These are phyloP conservation scores for Nothophytophthora sp. DNA, from an alignment of 352 stramenopile genomes.

Conservation along the genomic window DNA sequence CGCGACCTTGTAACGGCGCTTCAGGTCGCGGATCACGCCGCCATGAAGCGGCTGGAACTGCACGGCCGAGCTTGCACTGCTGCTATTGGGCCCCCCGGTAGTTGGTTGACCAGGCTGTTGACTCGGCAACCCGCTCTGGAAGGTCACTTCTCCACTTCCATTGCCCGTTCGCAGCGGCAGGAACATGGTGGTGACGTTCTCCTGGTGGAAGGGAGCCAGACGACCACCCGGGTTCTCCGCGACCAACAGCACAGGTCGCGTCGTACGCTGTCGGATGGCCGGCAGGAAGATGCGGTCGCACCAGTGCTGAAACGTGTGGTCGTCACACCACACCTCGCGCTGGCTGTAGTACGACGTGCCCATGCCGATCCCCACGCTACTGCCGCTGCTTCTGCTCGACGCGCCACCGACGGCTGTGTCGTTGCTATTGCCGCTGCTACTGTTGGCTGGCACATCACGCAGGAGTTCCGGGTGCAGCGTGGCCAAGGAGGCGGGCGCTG, in stretches of 20 bases:
- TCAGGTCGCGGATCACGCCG: conserved; percentile 45
- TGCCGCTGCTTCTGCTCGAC: conserved; percentile 1
- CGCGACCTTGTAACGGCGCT: conserved; percentile 50
- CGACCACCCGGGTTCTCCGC: conserved; percentile 46
- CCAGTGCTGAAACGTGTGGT: conserved; percentile 56
- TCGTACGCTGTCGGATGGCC: conserved; percentile 41
- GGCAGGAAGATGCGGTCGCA: conserved; percentile 49
- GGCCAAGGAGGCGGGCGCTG: conserved; percentile 22
- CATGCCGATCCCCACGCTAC: conserved; percentile 2
- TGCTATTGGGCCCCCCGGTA: background rate
- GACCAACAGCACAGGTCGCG: conserved; percentile 42
- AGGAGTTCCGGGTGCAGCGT: conserved; percentile 11
- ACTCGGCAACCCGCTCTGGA: too few relatives aligned
- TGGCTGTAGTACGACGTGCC: conserved; percentile 38
- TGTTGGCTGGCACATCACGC: background rate
- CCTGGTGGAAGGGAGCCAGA: conserved; percentile 33
- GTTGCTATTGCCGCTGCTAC: background rate
- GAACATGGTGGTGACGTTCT: conserved; percentile 43
- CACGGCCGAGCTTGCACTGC: conserved; percentile 3
- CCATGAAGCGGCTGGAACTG: conserved; percentile 37
- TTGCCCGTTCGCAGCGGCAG: conserved; percentile 24
- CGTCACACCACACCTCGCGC: conserved; percentile 56
- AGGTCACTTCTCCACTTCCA: background rate
- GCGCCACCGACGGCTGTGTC: background rate
- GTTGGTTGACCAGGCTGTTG: background rate